Percentiles rank a stretch among this genome's conserved stretches.
These are phyloP conservation scores for Cadophora sp. DNA, from an alignment of 2,329 filamentous ascomycete genomes.

Conservation along the genomic window DNA sequence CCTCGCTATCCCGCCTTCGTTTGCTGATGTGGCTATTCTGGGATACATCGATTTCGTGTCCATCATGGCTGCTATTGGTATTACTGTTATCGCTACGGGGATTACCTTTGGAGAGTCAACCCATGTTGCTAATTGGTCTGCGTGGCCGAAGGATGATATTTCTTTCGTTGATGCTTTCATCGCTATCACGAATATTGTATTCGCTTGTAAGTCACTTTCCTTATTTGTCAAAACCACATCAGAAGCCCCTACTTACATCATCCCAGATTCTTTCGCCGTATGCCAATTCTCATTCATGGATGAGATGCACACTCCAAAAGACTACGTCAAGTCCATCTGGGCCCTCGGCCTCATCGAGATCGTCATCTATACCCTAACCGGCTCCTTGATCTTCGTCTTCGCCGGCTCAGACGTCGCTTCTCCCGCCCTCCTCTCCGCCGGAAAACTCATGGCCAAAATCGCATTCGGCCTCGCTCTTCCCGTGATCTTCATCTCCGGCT, in stretches of 20 bases:
- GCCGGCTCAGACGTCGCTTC: constrained; percentile 61
- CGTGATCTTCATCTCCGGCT: constrained; percentile 67
- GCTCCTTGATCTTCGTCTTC: constrained; percentile 66
- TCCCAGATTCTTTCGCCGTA: constrained; percentile 43
- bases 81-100: constrained; percentile 63
- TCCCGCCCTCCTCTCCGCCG: constrained; percentile 64
- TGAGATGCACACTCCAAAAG: constrained; percentile 47
- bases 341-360: constrained; percentile 60
- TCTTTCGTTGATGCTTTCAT: constrained; percentile 55
- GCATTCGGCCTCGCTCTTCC: constrained; percentile 66
- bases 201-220: constrained; percentile 54
- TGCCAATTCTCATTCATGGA: constrained; percentile 44
- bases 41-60: constrained; percentile 61
- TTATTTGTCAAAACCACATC: not conserved
- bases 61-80: constrained; percentile 53
- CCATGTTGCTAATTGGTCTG: constrained; percentile 32
- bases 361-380: constrained; percentile 62
- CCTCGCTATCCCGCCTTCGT: constrained; percentile 61
- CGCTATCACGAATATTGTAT: constrained; percentile 63
- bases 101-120: constrained; percentile 39
- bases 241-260: not conserved
- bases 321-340: constrained; percentile 49
- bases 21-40: constrained; percentile 61
- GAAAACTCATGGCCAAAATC: constrained; percentile 58
- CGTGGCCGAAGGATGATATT: constrained; percentile 43